Evolutionary conservation across 139 green algal species (phyloP), one percentile per base, ranked within the genome.

Genomic region (Asterochloris erici): DNA sequence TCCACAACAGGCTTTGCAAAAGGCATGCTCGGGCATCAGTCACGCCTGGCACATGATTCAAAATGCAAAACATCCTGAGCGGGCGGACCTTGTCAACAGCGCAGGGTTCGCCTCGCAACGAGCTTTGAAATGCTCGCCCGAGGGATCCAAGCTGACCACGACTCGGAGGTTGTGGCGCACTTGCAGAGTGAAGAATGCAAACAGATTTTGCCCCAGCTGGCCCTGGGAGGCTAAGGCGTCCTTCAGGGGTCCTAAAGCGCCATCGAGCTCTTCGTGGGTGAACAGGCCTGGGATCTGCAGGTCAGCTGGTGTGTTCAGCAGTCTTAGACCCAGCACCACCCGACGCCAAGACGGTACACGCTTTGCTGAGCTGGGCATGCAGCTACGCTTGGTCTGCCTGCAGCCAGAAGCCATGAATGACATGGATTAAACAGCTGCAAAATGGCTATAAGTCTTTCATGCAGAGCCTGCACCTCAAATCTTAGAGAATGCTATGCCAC

Each of bases 271-370:
- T 76, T 96, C 93, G n/a, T 86, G 81, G 2, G 84, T 87, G 83
- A 95, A 95, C 54, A 96, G 89, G 10, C 94, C 94, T 60, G 91
- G 91, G 28, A 96, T 86, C 87, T 97, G 90, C 24, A 81, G 12
- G n/a, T 24, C 23, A 74, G 21, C 17, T 28, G 26, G 2, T 19
- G 15, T 62, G 73, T 15, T 54, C 29, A 54, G 14, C 47, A 11
- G 21, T 76, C 29, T 76, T 17, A 54, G 21, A 15, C 28, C 47
- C 23, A 76, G 24, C 17, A 14, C 66, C 21, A 24, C 21, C 2
- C 66, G 10, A 71, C 17, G 4, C 2, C 4, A 71, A 26, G 66
- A 71, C 10, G 66, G 66, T 24, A 9, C 19, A 71, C 6, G 66
- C 6, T 13, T 71, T 24, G 21, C 21, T 71, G 9, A 71, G 66